Base-by-base conservation (phyloP, 495 filamentous ascomycete genomes). In the Annulohypoxylon moriforme region DNA sequence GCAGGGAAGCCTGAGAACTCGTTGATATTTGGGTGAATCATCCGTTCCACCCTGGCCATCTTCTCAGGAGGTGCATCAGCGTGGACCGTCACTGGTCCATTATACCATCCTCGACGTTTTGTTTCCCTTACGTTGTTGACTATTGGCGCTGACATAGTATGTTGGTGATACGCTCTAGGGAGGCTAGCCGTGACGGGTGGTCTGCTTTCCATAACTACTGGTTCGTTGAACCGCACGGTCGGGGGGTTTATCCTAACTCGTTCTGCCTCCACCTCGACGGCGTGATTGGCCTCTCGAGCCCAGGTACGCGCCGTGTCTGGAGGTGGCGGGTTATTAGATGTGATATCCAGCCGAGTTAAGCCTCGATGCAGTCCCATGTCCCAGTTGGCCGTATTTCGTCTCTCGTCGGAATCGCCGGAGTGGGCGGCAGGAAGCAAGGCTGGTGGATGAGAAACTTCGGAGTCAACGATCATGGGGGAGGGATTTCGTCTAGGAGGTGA, bases 301-400 rank as follows among this genome's bases (percentile, higher is more conserved):
- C 86, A 88, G 5, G 78, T 70, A 3, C 82, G 75, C 0, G 85
- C 81, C 7, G 87, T 81, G 60, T 93, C 92, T 46, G 82, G 79
- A 7, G 87, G 84, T 13, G 81, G 79, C n/a, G 82, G 76, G 11
- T 84, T 87, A 65, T 82, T 84, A 77, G 84, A 79, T 77, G 87
- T 73, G 81, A 96, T 89, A 57, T 94, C 91, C 9, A 96, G 85
- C 36, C 90, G 85, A 1, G 89, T 93, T 14, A 96, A 74, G 20
- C 90, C 91, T 33, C 88, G 89, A 67, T 96, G 91, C 29, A 96
- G 77, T 2, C 87, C 87, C 82, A 88, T 89, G 64, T 96, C 94
- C 89, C 92, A 96, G 6, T 91, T 90, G 9, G 85, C 81, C 59
- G 88, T 85, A 25, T 83, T 86, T 14, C 89, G 87, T 31, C 89